Conservation (phyloP, 768 basidiomycete species). For the Boletus reticulatus region DNA sequence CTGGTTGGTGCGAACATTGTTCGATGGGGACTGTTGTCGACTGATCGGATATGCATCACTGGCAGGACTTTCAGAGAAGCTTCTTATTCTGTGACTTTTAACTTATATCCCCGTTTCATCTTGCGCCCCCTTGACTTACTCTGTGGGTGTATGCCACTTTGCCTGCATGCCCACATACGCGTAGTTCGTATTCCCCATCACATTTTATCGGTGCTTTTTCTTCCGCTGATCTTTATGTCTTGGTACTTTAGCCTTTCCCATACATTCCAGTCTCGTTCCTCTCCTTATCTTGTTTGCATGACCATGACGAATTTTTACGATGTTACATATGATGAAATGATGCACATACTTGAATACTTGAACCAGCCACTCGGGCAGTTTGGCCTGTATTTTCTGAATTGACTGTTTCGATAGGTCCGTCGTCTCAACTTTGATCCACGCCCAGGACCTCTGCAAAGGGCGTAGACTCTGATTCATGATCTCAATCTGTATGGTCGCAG, state of each 20-base stretch:
- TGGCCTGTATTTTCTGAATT: too few species aligned
- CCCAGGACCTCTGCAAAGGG: too few species aligned
- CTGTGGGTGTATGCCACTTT: not conserved
- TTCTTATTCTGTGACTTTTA: slow-evolving; percentile 22
- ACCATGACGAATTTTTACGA: slow-evolving; percentile 27
- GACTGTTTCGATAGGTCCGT: too few species aligned
- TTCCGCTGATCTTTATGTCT: slow-evolving; percentile 8
- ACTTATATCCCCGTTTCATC: slow-evolving; percentile 15
- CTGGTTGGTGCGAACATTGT: slow-evolving; percentile 17
- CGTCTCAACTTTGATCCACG: too few species aligned
- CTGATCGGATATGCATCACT: slow-evolving; percentile 16
- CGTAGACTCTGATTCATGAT: too few species aligned
- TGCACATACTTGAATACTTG: slow-evolving; percentile 15
- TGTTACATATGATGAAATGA: slow-evolving; percentile 26
- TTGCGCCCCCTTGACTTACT: slow-evolving; percentile 3
- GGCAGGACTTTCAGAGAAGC: slow-evolving; percentile 21
- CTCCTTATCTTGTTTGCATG: slow-evolving; percentile 17
- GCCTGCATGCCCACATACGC: slow-evolving; percentile 4
- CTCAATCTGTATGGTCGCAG: too few species aligned
- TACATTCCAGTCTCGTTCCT: slow-evolving; percentile 1
- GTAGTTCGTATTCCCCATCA: not conserved
- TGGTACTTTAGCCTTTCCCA: slow-evolving; percentile 5
- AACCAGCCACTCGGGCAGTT: too few species aligned
- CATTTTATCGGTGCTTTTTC: slow-evolving; percentile 6
- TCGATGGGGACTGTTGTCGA: slow-evolving; percentile 10